Percentiles rank a stretch among this genome's conserved stretches.
Evolutionary conservation across 345 rosid species (phyloP).

Genomic region (Populus pruinosa): DNA sequence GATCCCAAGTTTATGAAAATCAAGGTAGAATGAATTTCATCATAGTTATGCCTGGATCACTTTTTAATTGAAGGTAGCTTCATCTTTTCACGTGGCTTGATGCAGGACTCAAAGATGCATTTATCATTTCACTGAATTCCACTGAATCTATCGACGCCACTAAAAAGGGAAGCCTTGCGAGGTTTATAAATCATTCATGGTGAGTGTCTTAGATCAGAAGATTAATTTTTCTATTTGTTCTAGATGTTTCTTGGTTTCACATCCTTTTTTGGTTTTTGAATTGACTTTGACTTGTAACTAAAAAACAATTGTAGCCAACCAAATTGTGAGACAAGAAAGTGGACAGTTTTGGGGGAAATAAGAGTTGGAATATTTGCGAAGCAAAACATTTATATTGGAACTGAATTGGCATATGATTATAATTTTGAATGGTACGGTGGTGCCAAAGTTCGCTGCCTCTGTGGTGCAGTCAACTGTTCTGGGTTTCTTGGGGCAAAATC

Average conservation of each 20-base stretch:
- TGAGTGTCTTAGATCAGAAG: slow-evolving; percentile 35
- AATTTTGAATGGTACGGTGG: slow-evolving; percentile 99
- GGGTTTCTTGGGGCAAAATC: slow-evolving; percentile 98
- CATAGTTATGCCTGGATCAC: background rate
- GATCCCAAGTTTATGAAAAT: slow-evolving; percentile 74
- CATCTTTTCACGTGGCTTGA: slow-evolving; percentile 19
- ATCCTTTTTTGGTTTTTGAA: slow-evolving; percentile 11
- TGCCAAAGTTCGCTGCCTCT: slow-evolving; percentile 89
- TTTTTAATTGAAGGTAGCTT: background rate
- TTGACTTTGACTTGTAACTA: slow-evolving; percentile 8
- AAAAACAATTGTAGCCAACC: slow-evolving; percentile 55
- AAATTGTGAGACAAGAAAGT: slow-evolving; percentile 97
- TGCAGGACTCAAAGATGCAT: slow-evolving; percentile 90
- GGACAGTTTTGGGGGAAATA: slow-evolving; percentile 87
- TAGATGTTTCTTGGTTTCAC: background rate
- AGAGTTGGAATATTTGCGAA: slow-evolving; percentile 96
- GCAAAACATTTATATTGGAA: slow-evolving; percentile 57
- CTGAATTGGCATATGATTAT: slow-evolving; percentile 81
- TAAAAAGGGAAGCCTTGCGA: slow-evolving; percentile 83
- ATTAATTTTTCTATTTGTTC: background rate
- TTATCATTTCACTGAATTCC: slow-evolving; percentile 79
- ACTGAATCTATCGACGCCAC: slow-evolving; percentile 89
- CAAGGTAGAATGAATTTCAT: slow-evolving; percentile 43
- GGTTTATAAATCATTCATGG: slow-evolving; percentile 99
- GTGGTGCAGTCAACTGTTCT: slow-evolving; percentile 83